Percentiles rank a stretch among this genome's conserved stretches.
phyloP scores from a whole-genome alignment of 805 yeast species.

The Wickerhamiella nectarea region DNA sequence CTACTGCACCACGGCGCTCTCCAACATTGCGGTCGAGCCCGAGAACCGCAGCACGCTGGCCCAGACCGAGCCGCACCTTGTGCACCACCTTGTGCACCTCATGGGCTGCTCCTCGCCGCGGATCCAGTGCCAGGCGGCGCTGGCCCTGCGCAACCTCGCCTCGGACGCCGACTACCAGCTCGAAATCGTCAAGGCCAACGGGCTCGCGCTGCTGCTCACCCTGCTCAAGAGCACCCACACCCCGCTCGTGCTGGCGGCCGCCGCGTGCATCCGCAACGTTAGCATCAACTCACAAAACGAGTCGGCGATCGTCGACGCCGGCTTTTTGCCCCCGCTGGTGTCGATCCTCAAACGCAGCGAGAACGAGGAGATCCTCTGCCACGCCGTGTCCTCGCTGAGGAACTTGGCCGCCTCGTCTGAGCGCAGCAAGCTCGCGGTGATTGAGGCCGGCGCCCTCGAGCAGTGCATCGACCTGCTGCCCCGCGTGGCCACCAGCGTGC shows the following conservation, averaged over 20 bases:
- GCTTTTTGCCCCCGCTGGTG: conserved; percentile 84
- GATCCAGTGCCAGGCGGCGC: conserved; percentile 96
- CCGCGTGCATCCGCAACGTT: conserved; percentile 94
- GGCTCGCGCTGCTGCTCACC: conserved; percentile 84
- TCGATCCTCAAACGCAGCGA: conserved; percentile 60
- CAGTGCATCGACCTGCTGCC: conserved; percentile 77
- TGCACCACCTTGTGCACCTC: conserved; percentile 68
- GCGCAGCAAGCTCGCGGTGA: conserved; percentile 76
- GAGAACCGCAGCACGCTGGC: conserved; percentile 75
- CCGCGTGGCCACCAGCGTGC: conserved; percentile 79
- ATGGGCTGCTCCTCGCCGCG: conserved; percentile 91
- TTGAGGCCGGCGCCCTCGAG: conserved; percentile 90
- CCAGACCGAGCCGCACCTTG: conserved; percentile 84
- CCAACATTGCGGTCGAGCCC: conserved; percentile 95
- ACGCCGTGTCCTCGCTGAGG: conserved; percentile 89
- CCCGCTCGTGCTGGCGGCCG: conserved; percentile 88
- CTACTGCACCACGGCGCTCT: conserved; percentile 93
- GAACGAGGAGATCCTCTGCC: conserved; percentile 95
- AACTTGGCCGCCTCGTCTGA: conserved; percentile 93
- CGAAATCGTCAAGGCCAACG: conserved; percentile 91
- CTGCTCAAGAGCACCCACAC: conserved; percentile 79
- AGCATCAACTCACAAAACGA: conserved; percentile 95
- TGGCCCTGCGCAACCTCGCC: conserved; percentile 90
- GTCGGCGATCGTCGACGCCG: conserved; percentile 90
- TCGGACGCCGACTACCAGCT: conserved; percentile 92